Conservation (phyloP, 352 stramenopile genomes). For the Globisporangium spinosum region DNA sequence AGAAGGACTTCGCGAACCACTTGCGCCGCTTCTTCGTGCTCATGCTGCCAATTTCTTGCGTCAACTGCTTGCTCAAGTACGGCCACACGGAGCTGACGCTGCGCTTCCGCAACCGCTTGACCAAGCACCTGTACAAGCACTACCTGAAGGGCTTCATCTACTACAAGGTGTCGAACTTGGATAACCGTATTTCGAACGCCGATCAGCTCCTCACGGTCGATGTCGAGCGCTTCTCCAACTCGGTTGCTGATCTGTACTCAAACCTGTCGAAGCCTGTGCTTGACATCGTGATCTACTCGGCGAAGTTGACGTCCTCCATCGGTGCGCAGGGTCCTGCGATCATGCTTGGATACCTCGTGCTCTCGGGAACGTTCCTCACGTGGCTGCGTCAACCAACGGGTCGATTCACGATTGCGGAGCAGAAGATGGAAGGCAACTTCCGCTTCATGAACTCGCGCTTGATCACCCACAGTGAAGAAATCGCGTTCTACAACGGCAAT, state of each 20-base stretch:
- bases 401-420: conserved; percentile 77
- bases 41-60: conserved; percentile 75
- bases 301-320: conserved; percentile 66
- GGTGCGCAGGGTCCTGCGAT: conserved; percentile 65
- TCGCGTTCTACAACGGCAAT: conserved; percentile 91
- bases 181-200: conserved; percentile 85
- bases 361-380: conserved; percentile 66
- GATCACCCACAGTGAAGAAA: conserved; percentile 88
- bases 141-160: conserved; percentile 89
- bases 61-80: conserved; percentile 83
- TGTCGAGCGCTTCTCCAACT: conserved; percentile 81
- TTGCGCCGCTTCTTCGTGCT: conserved; percentile 70
- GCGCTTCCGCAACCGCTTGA: conserved; percentile 81
- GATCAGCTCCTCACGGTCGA: conserved; percentile 87
- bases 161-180: conserved; percentile 90
- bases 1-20: conserved; percentile 55
- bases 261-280: conserved; percentile 86
- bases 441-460: conserved; percentile 87
- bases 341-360: conserved; percentile 67
- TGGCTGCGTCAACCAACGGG: conserved; percentile 69
- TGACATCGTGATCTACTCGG: conserved; percentile 77
- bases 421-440: conserved; percentile 83
- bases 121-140: conserved; percentile 72
- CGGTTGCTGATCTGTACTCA: conserved; percentile 83
- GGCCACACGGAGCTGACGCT: conserved; percentile 77